A percentile compares a stretch with the other conserved stretches of the same genome.
phyloP scores from a whole-genome alignment of 257 asterid genomes.

The Solanum ahanhuiri region DNA sequence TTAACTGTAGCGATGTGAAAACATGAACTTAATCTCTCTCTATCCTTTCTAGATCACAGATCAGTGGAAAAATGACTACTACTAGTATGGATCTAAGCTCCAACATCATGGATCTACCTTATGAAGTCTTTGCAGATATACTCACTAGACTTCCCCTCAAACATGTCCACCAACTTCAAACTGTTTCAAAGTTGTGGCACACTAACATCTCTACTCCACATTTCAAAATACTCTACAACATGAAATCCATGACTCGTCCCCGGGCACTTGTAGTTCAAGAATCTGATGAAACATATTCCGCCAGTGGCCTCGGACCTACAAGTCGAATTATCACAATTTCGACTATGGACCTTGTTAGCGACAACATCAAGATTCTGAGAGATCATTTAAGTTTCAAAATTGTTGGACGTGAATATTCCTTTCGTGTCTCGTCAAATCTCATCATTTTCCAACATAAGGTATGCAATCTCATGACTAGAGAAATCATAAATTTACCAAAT shows the following conservation, averaged over 20 bases:
- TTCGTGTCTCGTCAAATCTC: background rate
- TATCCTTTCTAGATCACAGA: no score
- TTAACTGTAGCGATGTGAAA: no score
- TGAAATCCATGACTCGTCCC: background rate
- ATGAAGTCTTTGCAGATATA: background rate
- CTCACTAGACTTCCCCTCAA: background rate
- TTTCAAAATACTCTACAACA: background rate
- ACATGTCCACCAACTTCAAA: background rate
- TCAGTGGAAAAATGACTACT: no score
- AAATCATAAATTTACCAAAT: background rate
- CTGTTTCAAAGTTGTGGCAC: background rate
- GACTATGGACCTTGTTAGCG: no score
- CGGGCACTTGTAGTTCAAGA: background rate
- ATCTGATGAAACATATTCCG: background rate
- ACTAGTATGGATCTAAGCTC: background rate
- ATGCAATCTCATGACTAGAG: background rate
- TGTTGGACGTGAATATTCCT: background rate
- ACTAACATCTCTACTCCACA: background rate
- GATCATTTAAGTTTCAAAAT: background rate
- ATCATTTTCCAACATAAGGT: background rate
- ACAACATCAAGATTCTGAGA: background rate
- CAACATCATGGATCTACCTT: background rate
- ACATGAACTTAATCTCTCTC: no score
- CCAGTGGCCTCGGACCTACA: no score
- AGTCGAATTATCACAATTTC: no score